Percentiles rank a stretch among this genome's conserved stretches.
Evolutionary conservation across 2,329 filamentous ascomycete genomes (phyloP).

Genomic region (Ascomycota sp.): DNA sequence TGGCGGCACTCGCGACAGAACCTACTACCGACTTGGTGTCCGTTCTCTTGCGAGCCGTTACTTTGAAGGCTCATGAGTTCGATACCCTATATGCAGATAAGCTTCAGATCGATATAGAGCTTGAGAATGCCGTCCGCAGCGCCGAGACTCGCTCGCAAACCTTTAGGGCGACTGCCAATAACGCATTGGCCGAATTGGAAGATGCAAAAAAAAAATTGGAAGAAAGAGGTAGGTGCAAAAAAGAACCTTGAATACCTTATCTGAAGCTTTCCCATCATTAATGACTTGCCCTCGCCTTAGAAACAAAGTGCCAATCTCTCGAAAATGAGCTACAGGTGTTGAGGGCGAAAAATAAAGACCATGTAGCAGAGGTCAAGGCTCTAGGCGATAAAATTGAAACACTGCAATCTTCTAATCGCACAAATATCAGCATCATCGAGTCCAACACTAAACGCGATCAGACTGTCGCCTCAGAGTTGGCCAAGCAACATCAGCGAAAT

Average conservation of each 20-base stretch:
- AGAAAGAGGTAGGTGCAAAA: slow-evolving; percentile 43
- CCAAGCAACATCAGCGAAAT: slow-evolving; percentile 72
- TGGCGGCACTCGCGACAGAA: slow-evolving; percentile 37
- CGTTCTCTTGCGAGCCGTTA: slow-evolving; percentile 50
- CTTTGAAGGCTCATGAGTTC: slow-evolving; percentile 58
- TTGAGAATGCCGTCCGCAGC: slow-evolving; percentile 70
- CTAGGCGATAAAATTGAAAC: slow-evolving; percentile 66
- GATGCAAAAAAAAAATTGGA: slow-evolving; percentile 61
- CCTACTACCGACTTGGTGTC: slow-evolving; percentile 62
- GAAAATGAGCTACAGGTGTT: slow-evolving; percentile 64
- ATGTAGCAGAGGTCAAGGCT: slow-evolving; percentile 50
- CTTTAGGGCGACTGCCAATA: slow-evolving; percentile 61
- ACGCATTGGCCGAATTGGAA: slow-evolving; percentile 63
- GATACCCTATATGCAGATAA: slow-evolving; percentile 72
- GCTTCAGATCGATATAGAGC: slow-evolving; percentile 70
- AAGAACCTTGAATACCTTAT: no score
- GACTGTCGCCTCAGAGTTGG: slow-evolving; percentile 63
- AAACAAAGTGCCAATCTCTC: slow-evolving; percentile 50
- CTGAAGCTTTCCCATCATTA: no score
- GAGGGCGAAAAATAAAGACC: slow-evolving; percentile 51
- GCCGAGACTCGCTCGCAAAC: slow-evolving; percentile 64
- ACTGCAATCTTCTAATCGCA: slow-evolving; percentile 77
- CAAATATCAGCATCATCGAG: slow-evolving; percentile 71
- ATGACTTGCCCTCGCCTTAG: slow-evolving; percentile 19
- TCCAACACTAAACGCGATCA: slow-evolving; percentile 75